These are phyloP conservation scores for Calocera viscosa DNA, from an alignment of 768 basidiomycete species.

Conservation along the genomic window DNA sequence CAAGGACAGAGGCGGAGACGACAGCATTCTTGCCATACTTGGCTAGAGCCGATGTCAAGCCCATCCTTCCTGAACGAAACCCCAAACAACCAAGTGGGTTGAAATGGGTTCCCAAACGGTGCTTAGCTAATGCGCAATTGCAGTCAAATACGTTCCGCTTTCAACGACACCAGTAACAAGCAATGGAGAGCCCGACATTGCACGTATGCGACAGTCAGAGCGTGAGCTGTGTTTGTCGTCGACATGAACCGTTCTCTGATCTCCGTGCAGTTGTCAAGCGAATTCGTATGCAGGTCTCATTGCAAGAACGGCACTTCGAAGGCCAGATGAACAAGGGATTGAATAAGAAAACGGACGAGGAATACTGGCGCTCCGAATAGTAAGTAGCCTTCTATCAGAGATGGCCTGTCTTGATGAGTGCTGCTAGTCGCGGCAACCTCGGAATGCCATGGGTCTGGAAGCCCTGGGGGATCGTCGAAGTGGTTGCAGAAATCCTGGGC, in stretches of 20 bases:
- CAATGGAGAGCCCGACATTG: not conserved
- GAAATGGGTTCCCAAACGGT: no score
- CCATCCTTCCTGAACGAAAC: not conserved
- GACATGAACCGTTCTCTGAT: no score
- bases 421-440: not conserved
- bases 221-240: not conserved
- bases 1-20: not conserved
- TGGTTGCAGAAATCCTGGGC: not conserved
- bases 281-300: not conserved
- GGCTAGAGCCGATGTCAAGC: not conserved
- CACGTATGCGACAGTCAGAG: slow-evolving; percentile 4
- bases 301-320: not conserved
- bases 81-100: not conserved
- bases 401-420: not conserved
- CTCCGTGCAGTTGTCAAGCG: not conserved
- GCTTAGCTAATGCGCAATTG: not conserved
- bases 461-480: not conserved
- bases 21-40: not conserved
- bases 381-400: not conserved
- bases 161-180: not conserved
- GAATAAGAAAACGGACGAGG: not conserved
- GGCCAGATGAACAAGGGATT: slow-evolving; percentile 2
- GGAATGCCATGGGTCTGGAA: not conserved
- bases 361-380: not conserved
- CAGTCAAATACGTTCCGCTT: not conserved